Percentiles rank a stretch among this genome's conserved stretches.
phyloP scores from a whole-genome alignment of 1,284 basidiomycete species.

The Heliocybe sulcata region DNA sequence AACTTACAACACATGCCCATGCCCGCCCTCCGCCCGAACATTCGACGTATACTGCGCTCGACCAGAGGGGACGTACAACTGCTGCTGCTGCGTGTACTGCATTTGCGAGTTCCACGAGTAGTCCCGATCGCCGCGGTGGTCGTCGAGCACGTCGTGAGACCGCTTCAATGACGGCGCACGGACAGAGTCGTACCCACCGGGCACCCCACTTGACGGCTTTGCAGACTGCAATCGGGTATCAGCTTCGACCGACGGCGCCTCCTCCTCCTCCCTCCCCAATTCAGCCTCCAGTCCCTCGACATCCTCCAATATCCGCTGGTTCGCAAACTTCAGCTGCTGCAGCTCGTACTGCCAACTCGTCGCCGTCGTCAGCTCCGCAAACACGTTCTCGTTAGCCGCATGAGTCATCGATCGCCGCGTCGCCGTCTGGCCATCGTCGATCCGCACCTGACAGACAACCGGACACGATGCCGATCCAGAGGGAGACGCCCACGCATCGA shows the following conservation, averaged over 20 bases:
- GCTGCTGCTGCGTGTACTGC: too few species aligned
- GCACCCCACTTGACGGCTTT: too few species aligned
- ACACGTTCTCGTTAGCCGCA: constrained; percentile 42
- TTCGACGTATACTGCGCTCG: too few species aligned
- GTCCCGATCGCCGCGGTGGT: too few species aligned
- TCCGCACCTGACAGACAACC: constrained; percentile 24
- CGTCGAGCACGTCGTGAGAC: too few species aligned
- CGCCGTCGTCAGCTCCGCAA: constrained; percentile 62
- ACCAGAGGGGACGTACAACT: too few species aligned
- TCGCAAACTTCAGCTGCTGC: constrained; percentile 75
- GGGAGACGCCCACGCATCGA: neutral
- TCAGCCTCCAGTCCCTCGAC: constrained; percentile 43
- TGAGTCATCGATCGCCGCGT: constrained; percentile 17
- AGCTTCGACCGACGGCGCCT: neutral
- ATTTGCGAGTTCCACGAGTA: too few species aligned
- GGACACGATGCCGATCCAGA: constrained; percentile 6
- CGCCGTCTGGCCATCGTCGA: constrained; percentile 11
- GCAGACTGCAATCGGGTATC: neutral
- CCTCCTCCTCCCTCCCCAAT: neutral
- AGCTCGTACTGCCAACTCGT: constrained; percentile 92
- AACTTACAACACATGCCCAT: too few species aligned
- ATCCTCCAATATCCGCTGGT: constrained; percentile 68
- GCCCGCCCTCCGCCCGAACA: too few species aligned
- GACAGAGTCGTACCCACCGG: too few species aligned
- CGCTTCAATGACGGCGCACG: too few species aligned